Base-by-base conservation (phyloP, 345 rosid genomes). In the Odontarrhena argentea region DNA sequence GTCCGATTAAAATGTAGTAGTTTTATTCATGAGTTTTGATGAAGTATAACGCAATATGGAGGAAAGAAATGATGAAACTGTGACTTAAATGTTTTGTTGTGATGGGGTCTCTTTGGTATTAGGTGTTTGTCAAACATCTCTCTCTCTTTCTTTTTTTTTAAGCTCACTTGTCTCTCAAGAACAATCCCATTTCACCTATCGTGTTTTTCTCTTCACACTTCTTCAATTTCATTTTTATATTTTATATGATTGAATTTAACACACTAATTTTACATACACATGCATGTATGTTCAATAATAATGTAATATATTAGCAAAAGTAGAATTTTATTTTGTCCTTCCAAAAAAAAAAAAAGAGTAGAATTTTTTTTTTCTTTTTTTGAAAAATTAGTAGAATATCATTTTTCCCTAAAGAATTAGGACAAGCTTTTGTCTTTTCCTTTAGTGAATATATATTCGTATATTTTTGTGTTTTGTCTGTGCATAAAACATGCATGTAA, bases 181-280 rank as follows among this genome's bases (percentile, higher is more conserved):
- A 85, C 86, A 91, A 74, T 81, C 81, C 82, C 82, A 74, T 70
- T 79, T 76, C 70, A 85, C 89, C 88, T 77, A 80, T 82, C 85
- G 61, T 58, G 68, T 69, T 76, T 76, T 80, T 71, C 75, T 59
- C 74, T 46, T 69, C 74, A 82, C 86, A 81, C 91, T 83, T 85
- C 70, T 67, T 59, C 18, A 32, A 32, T 64, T 34, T 36, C 7
- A 18, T 18, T 18, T 18, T 18, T 18, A 18, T 18, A 18, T 15
- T 36, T 4, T 28, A 46, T 46, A 37, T 38, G 12, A 45, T 51
- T 58, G 26, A 51, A n/a, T 30, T 48, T 55, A 10, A 32, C 51
- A 56, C 18, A 51, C 45, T 37, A 8, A 3, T 43, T 60, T 3
- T 45, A 15, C 5, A 26, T 46, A 28, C 7, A 46, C 32, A 7